phyloP scores from a whole-genome alignment of 495 filamentous ascomycete species.

The Tetracladium marchalianum region DNA sequence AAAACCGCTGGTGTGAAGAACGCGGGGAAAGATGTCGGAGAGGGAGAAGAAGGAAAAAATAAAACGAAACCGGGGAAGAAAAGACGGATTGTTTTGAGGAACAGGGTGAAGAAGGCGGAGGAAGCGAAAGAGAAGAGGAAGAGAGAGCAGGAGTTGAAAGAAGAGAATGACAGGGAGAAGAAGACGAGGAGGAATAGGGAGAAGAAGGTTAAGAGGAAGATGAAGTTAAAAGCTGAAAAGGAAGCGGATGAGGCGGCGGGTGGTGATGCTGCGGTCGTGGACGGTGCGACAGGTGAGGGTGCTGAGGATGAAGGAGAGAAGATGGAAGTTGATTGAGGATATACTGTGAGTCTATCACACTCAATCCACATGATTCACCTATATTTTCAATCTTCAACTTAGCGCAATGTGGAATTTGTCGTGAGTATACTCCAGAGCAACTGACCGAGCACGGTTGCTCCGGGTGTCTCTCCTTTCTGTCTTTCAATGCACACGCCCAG shows the following conservation, averaged over 20 bases:
- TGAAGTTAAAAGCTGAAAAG: conserved; percentile 41
- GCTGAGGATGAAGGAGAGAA: no score
- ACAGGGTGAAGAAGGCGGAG: conserved; percentile 22
- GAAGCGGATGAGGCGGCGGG: conserved; percentile 16
- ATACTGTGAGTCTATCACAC: no score
- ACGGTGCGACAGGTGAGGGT: no score
- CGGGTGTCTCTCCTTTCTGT: no score
- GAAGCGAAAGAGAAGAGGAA: conserved; percentile 12
- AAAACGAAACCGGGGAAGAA: conserved; percentile 44
- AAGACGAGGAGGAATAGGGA: conserved; percentile 41
- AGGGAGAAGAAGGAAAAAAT: conserved; percentile 18
- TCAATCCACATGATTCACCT: no score
- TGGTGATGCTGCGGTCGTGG: background rate
- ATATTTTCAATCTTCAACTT: no score
- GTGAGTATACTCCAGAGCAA: no score
- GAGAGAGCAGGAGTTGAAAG: conserved; percentile 28
- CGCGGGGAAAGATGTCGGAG: background rate
- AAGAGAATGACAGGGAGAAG: conserved; percentile 41
- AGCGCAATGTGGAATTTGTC: no score
- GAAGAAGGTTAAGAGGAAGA: conserved; percentile 40
- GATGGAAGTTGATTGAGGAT: no score
- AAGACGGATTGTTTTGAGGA: conserved; percentile 34
- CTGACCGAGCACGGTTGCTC: no score
- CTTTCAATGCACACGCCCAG: no score
- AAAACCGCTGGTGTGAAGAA: background rate